phyloP scores from a whole-genome alignment of 805 yeast species.

The Metschnikowia aberdeeniae region DNA sequence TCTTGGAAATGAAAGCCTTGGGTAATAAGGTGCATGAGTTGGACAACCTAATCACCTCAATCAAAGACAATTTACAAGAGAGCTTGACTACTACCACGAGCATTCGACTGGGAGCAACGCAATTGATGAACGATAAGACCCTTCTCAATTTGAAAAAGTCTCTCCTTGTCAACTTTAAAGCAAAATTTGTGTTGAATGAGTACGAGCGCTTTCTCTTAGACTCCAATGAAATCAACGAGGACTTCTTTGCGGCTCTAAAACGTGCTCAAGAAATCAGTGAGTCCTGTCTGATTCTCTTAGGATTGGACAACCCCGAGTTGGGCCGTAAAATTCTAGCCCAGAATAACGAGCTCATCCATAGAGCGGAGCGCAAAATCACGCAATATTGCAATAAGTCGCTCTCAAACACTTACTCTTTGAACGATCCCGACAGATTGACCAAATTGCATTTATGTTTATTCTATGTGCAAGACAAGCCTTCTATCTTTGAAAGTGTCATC shows the following conservation, averaged over 20 bases:
- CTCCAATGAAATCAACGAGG: conserved; percentile 44
- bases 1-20: conserved; percentile 21
- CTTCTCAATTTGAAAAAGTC: conserved; percentile 46
- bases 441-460: conserved; percentile 31
- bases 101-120: conserved; percentile 23
- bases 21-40: conserved; percentile 13
- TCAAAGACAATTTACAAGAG: conserved; percentile 38
- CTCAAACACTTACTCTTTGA: conserved; percentile 26
- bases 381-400: conserved; percentile 32
- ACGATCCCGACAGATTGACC: conserved; percentile 21
- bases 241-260: conserved; percentile 56
- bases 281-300: conserved; percentile 65
- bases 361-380: conserved; percentile 28
- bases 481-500: conserved; percentile 56
- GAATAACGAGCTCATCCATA: conserved; percentile 48
- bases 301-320: conserved; percentile 61
- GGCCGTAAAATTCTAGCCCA: conserved; percentile 64
- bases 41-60: conserved; percentile 21
- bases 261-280: conserved; percentile 63
- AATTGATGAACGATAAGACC: conserved; percentile 28
- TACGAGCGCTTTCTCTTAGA: conserved; percentile 62
- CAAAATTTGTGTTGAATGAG: conserved; percentile 63
- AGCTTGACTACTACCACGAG: conserved; percentile 20
- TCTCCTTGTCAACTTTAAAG: conserved; percentile 50
- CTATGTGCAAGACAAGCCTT: conserved; percentile 36